Evolutionary conservation across 176 grass and related monocot genomes (phyloP).

Genomic region (Cocos nucifera): DNA sequence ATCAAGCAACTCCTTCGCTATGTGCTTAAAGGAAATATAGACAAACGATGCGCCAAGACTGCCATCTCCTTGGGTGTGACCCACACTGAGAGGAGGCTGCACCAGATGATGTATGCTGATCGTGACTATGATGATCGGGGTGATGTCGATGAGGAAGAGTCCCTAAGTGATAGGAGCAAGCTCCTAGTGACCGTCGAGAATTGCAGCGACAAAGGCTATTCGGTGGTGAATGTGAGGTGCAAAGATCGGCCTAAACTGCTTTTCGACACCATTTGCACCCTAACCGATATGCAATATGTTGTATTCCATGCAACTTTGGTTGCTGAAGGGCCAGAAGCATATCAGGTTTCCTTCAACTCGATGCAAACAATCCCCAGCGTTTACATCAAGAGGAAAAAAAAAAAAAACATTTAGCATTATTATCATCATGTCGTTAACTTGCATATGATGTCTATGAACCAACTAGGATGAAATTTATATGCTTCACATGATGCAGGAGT

Average conservation of each 20-base stretch:
- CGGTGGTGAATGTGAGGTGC: constrained; percentile 16
- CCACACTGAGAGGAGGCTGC: constrained; percentile 21
- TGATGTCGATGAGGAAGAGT: background rate
- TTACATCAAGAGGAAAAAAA: too few relatives aligned
- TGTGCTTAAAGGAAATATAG: constrained; percentile 11
- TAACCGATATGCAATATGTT: constrained; percentile 26
- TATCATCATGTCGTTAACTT: too few relatives aligned
- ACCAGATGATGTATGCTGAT: constrained; percentile 24
- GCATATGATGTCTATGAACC: too few relatives aligned
- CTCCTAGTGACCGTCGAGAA: constrained; percentile 5
- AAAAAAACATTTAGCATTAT: too few relatives aligned
- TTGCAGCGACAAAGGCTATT: constrained; percentile 20
- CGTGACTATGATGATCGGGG: constrained; percentile 20
- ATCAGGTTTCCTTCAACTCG: constrained; percentile 15
- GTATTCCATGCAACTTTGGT: constrained; percentile 22
- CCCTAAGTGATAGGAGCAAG: background rate
- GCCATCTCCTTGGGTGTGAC: constrained; percentile 5
- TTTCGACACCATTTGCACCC: constrained; percentile 16
- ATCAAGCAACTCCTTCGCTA: constrained; percentile 20
- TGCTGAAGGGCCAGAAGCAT: constrained; percentile 22
- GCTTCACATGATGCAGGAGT: constrained; percentile 12
- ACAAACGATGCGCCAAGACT: constrained; percentile 22
- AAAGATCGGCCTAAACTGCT: constrained; percentile 18
- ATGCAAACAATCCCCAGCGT: too few relatives aligned
- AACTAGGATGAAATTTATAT: too few relatives aligned